Percentiles rank a stretch among this genome's conserved stretches.
These are phyloP conservation scores for Aureobasidium sp. DNA, from an alignment of 2,329 filamentous ascomycete species.

Conservation along the genomic window DNA sequence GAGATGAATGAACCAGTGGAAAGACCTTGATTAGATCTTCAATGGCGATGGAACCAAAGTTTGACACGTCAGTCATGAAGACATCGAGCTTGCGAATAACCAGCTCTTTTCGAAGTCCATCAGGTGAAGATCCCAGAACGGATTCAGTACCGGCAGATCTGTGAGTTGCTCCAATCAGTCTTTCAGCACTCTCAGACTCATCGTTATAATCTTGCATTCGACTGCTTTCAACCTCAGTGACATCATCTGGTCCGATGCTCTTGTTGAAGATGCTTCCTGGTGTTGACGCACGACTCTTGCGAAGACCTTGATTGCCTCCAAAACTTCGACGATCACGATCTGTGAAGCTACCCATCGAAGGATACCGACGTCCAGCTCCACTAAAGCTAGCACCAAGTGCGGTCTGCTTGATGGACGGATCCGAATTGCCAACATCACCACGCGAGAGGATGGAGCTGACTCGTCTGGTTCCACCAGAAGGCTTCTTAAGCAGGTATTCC, in stretches of 20 bases:
- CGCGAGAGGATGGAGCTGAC: slow-evolving; percentile 88
- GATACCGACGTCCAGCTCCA: slow-evolving; percentile 54
- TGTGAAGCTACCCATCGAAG: slow-evolving; percentile 66
- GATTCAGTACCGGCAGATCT: slow-evolving; percentile 16
- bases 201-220: slow-evolving; percentile 21
- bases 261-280: slow-evolving; percentile 39
- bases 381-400: slow-evolving; percentile 39
- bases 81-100: slow-evolving; percentile 26
- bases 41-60: neutral
- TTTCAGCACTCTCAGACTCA: slow-evolving; percentile 14
- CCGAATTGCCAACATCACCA: slow-evolving; percentile 63
- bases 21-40: slow-evolving; percentile 2
- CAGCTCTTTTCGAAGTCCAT: slow-evolving; percentile 29
- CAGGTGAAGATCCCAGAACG: slow-evolving; percentile 25
- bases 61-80: slow-evolving; percentile 19
- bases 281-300: slow-evolving; percentile 49
- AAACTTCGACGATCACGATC: slow-evolving; percentile 53
- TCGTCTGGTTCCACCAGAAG: slow-evolving; percentile 57
- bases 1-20: neutral
- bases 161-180: slow-evolving; percentile 16
- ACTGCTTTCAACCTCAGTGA: slow-evolving; percentile 30
- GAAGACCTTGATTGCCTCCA: slow-evolving; percentile 31
- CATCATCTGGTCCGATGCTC: slow-evolving; percentile 27
- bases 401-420: slow-evolving; percentile 12
- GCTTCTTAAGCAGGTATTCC: slow-evolving; percentile 45